Evolutionary conservation across 2,329 filamentous ascomycete species (phyloP).

Genomic region (Furcasterigmium furcatum): DNA sequence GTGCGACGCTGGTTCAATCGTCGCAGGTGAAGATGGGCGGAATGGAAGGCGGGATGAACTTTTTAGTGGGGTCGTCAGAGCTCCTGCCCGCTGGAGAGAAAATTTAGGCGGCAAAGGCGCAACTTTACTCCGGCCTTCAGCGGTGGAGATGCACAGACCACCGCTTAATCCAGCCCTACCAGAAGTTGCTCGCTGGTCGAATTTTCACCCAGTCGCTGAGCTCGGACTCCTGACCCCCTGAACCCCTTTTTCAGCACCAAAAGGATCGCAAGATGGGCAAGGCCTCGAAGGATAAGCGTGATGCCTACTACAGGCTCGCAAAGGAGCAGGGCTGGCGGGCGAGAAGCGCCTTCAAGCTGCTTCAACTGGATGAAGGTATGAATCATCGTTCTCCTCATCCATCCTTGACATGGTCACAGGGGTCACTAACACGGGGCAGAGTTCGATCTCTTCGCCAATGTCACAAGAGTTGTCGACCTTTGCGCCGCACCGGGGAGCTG

Average conservation of each 20-base stretch:
- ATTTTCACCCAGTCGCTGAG: background rate
- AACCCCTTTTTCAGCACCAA: background rate
- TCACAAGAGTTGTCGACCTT: constrained; percentile 90
- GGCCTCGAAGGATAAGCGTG: constrained; percentile 97
- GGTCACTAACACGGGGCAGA: constrained; percentile 46
- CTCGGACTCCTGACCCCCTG: background rate
- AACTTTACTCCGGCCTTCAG: constrained; percentile 2
- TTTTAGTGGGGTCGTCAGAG: background rate
- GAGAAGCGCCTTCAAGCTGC: constrained; percentile 91
- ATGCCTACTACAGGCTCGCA: constrained; percentile 94
- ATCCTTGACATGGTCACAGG: no score
- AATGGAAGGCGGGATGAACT: background rate
- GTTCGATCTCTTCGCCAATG: constrained; percentile 88
- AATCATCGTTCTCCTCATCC: constrained; percentile 2
- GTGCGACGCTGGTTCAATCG: no score
- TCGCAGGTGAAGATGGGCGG: background rate
- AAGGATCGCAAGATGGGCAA: constrained; percentile 68
- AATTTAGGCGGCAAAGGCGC: constrained; percentile 11
- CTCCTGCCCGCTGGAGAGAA: constrained; percentile 2
- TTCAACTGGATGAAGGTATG: constrained; percentile 82
- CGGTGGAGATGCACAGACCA: constrained; percentile 17
- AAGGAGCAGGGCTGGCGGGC: constrained; percentile 99
- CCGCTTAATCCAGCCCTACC: constrained; percentile 24
- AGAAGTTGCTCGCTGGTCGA: background rate
- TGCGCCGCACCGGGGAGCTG: constrained; percentile 95